Percentiles rank a stretch among this genome's conserved stretches.
Conservation (phyloP, 1,284 basidiomycete species). For the Lignosus rhinocerotis region DNA sequence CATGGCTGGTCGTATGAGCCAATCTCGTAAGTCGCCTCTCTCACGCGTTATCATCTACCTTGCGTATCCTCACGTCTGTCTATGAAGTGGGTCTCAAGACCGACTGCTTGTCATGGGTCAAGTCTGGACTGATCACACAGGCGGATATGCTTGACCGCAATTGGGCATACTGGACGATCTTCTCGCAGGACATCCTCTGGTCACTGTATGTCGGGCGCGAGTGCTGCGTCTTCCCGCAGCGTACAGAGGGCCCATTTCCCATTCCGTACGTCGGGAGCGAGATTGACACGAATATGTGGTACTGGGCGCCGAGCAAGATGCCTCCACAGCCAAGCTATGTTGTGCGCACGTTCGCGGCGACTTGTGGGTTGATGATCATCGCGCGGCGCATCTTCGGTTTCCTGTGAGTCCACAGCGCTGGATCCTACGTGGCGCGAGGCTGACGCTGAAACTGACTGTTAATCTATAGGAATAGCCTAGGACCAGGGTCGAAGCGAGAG, state of each 20-base stretch:
- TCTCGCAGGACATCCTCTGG: slow-evolving; percentile 59
- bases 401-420: slow-evolving; percentile 43
- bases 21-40: slow-evolving; percentile 35
- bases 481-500: slow-evolving; percentile 38
- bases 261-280: slow-evolving; percentile 47
- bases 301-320: slow-evolving; percentile 39
- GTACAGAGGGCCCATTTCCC: slow-evolving; percentile 38
- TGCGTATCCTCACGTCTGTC: neutral
- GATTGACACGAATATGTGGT: slow-evolving; percentile 47
- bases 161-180: slow-evolving; percentile 57
- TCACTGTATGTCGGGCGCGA: slow-evolving; percentile 60
- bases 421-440: neutral
- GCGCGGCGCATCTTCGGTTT: slow-evolving; percentile 58
- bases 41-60: neutral
- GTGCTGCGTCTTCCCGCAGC: slow-evolving; percentile 45
- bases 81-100: slow-evolving; percentile 54
- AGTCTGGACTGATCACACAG: slow-evolving; percentile 47
- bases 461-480: slow-evolving; percentile 42
- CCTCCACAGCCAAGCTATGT: slow-evolving; percentile 48
- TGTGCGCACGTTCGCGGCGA: slow-evolving; percentile 53
- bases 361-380: slow-evolving; percentile 55
- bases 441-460: neutral
- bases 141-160: slow-evolving; percentile 55
- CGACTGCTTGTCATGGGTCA: slow-evolving; percentile 58
- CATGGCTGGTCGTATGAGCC: slow-evolving; percentile 52